These are phyloP conservation scores for Phytophthora cryptogea DNA, from an alignment of 352 stramenopile genomes.

Conservation along the genomic window DNA sequence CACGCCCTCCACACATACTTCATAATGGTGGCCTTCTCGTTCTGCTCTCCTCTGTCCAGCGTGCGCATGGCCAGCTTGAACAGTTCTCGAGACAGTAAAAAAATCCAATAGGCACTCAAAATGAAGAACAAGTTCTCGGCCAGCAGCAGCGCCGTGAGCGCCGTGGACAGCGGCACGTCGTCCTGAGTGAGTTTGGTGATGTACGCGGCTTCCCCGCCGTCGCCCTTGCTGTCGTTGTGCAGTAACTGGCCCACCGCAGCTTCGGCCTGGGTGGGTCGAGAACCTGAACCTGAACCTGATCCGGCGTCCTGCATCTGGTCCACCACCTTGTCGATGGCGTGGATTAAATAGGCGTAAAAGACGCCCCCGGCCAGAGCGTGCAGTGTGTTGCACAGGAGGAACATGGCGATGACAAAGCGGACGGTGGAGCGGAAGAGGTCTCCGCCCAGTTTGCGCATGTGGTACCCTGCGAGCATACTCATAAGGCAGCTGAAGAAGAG, in stretches of 20 bases:
- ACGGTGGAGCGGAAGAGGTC: conserved; percentile 75
- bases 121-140: conserved; percentile 70
- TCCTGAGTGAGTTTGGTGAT: conserved; percentile 66
- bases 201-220: conserved; percentile 62
- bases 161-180: conserved; percentile 39
- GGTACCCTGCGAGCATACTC: conserved; percentile 58
- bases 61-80: conserved; percentile 68
- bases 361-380: conserved; percentile 52
- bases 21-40: conserved; percentile 56
- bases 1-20: conserved; percentile 46
- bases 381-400: conserved; percentile 58
- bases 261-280: conserved; percentile 11
- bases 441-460: conserved; percentile 66
- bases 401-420: conserved; percentile 69
- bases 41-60: conserved; percentile 50
- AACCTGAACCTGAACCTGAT: conserved; percentile 15
- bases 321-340: conserved; percentile 28
- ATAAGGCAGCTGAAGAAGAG: conserved; percentile 63
- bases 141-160: conserved; percentile 51
- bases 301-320: conserved; percentile 18
- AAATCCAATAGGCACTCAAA: conserved; percentile 72
- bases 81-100: conserved; percentile 55
- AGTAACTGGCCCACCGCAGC: conserved; percentile 35
- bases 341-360: conserved; percentile 66
- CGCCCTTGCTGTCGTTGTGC: conserved; percentile 45